Conservation (phyloP, 352 stramenopile species). For the Phytopythium aichiense region DNA sequence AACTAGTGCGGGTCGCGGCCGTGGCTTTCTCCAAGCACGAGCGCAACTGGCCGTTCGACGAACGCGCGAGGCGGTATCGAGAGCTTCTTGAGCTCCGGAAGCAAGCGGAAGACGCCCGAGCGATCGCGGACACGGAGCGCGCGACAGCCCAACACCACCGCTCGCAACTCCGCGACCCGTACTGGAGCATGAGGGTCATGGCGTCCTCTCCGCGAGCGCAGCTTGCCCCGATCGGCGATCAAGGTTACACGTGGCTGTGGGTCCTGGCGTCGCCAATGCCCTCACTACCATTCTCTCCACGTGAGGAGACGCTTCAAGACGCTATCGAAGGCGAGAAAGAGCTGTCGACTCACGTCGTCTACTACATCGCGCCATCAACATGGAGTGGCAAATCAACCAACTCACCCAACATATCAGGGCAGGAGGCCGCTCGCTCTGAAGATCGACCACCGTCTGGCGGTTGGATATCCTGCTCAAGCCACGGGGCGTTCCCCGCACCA, state of each 20-base stretch:
- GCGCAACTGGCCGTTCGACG: slow-evolving; percentile 56
- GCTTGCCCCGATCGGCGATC: neutral
- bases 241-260: slow-evolving; percentile 38
- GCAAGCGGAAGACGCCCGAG: slow-evolving; percentile 35
- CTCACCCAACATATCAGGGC: neutral
- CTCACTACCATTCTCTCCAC: slow-evolving; percentile 47
- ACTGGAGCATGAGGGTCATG: slow-evolving; percentile 15
- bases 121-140: slow-evolving; percentile 36
- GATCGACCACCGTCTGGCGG: slow-evolving; percentile 35
- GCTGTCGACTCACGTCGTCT: slow-evolving; percentile 61
- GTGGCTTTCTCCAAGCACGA: slow-evolving; percentile 56
- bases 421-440: slow-evolving; percentile 5
- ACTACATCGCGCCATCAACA: slow-evolving; percentile 48
- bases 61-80: slow-evolving; percentile 46
- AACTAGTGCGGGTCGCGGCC: slow-evolving; percentile 59
- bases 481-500: slow-evolving; percentile 37
- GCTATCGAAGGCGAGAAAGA: slow-evolving; percentile 48
- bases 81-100: slow-evolving; percentile 51
- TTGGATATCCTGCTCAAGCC: slow-evolving; percentile 51
- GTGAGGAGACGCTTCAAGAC: slow-evolving; percentile 17
- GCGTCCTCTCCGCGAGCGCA: neutral
- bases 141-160: slow-evolving; percentile 25
- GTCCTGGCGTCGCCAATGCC: slow-evolving; percentile 43
- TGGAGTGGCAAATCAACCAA: neutral
- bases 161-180: slow-evolving; percentile 36